Evolutionary conservation across 179 eudicot species (phyloP), one percentile per base, ranked within the genome.

Genomic region (Beta macrorhiza): DNA sequence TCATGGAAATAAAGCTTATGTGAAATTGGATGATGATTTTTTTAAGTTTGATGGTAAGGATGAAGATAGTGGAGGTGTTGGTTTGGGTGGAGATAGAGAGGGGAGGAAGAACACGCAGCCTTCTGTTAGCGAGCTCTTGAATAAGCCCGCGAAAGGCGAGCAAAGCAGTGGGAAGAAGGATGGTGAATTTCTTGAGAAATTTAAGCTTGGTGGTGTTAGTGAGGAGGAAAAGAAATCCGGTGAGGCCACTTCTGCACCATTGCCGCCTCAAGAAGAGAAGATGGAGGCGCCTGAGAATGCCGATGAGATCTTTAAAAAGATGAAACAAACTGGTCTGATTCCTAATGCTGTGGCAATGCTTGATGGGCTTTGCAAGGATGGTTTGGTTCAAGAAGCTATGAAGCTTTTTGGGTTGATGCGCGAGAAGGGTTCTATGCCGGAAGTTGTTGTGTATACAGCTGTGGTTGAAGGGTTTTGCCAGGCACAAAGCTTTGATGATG

Each of bases 341-440:
- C 98, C 99, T 0, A 96, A 94, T 83, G 96, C 97, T 0, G 99
- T 96, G 74, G 92, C 94, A 7, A 96, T 94, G 99, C 94, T 96
- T 13, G 96, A 96, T 74, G 98, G 97, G 51, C 90, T 96, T 44
- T 96, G 99, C 82, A 89, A 88, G 82, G 98, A 94, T 76, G 96
- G 99, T 56, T 88, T 96, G 72, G 89, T 94, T 72, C 93, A 91
- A 25, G 99, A 96, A 74, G 99, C 98, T 7, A 90, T 94, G 99
- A 94, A 92, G 81, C 92, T 96, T 70, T 96, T 94, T 47, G 90
- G 90, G 10, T 65, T 86, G 81, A 96, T 96, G 98, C 93, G 97
- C 20, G 97, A 92, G 86, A 92, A 89, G 86, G 98, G 97, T 74
- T 76, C 91, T 3, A 94, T 94, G 79, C 99, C 97, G 0, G 97